phyloP scores from a whole-genome alignment of 331 rosid species.

The Malus hybrid region DNA sequence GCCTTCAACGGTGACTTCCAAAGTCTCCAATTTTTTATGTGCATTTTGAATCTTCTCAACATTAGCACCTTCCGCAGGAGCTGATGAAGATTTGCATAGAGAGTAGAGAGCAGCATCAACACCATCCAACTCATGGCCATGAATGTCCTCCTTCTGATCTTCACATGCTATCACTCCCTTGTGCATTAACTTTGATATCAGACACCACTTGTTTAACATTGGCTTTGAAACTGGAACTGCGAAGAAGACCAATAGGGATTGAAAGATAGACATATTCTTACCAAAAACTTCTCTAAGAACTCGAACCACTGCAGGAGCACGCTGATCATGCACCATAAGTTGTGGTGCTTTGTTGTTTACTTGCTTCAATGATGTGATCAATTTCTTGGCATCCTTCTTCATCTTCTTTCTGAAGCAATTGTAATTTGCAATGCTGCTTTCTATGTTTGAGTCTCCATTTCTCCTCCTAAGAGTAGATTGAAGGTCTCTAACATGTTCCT shows the following conservation, averaged over 20 bases:
- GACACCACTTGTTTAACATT: conserved; percentile 34
- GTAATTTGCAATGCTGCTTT: conserved; percentile 31
- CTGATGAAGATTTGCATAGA: not conserved
- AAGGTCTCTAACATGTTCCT: conserved; percentile 48
- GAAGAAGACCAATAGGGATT: conserved; percentile 37
- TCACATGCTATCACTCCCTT: conserved; percentile 30
- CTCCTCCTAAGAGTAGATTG: conserved; percentile 62
- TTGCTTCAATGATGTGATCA: conserved; percentile 34
- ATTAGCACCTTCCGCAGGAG: not conserved
- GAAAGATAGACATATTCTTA: conserved; percentile 36
- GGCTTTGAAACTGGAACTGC: conserved; percentile 23
- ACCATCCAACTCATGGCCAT: conserved; percentile 28
- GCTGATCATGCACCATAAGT: conserved; percentile 23
- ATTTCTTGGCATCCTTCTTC: conserved; percentile 43
- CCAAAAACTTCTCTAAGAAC: conserved; percentile 29
- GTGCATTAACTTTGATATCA: conserved; percentile 42
- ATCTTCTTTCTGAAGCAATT: conserved; percentile 36
- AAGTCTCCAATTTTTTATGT: conserved; percentile 27
- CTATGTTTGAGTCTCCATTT: conserved; percentile 43
- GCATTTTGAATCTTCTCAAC: conserved; percentile 23
- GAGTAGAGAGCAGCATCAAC: conserved; percentile 30
- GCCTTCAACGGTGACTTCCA: conserved; percentile 44
- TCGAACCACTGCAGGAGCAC: conserved; percentile 20
- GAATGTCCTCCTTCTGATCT: conserved; percentile 9
- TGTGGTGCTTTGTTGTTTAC: conserved; percentile 21